Conservation (phyloP, 768 basidiomycete species). For the Leccinum barrowsii region DNA sequence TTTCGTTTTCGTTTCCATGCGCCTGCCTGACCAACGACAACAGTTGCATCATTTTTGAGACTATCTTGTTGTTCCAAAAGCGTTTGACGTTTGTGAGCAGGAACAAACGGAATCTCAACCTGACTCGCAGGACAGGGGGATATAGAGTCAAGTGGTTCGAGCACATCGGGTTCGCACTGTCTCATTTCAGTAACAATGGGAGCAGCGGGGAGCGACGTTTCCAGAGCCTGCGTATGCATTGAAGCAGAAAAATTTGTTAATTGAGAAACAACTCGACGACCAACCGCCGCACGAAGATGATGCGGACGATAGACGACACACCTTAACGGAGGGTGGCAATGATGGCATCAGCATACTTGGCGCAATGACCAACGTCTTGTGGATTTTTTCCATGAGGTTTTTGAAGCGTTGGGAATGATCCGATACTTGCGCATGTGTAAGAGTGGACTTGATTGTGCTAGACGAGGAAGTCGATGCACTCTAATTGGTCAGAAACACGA, state of each 20-base stretch:
- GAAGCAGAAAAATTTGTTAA: conserved; percentile 1
- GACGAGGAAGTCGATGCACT: not conserved
- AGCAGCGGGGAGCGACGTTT: not conserved
- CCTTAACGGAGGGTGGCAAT: conserved; percentile 6
- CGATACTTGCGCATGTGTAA: conserved; percentile 1
- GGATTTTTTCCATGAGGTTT: conserved; percentile 62
- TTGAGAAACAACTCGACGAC: not conserved
- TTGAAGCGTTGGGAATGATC: conserved; percentile 37
- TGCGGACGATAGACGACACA: conserved; percentile 10
- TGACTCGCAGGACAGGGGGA: conserved; percentile 39
- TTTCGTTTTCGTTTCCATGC: conserved; percentile 64
- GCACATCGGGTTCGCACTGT: not conserved
- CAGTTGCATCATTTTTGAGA: conserved; percentile 58
- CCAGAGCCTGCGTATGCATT: conserved; percentile 9
- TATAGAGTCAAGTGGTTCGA: conserved; percentile 13
- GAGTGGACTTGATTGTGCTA: conserved; percentile 9
- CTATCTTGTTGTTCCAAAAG: conserved; percentile 10
- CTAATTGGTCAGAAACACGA: conserved; percentile 11
- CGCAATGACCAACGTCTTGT: conserved; percentile 58
- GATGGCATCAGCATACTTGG: conserved; percentile 44
- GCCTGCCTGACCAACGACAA: conserved; percentile 64
- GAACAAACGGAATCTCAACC: conserved; percentile 77
- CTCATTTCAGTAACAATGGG: conserved; percentile 1
- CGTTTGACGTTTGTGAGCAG: conserved; percentile 52
- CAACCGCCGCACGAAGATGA: conserved; percentile 3